These are phyloP conservation scores for Fusarium stilboides DNA, from an alignment of 2,329 filamentous ascomycete genomes.

Conservation along the genomic window DNA sequence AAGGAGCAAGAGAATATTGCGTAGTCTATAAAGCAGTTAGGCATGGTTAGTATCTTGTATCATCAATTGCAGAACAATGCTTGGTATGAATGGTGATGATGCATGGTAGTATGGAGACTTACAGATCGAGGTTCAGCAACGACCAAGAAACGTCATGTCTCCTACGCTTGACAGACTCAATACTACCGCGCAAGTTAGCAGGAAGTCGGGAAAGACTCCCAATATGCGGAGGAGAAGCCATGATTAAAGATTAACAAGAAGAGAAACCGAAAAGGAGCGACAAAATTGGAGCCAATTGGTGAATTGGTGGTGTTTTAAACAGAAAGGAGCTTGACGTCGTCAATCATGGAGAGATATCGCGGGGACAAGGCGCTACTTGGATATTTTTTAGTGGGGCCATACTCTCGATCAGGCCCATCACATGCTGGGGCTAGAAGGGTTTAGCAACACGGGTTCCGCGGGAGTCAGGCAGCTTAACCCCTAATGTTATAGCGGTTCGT, in stretches of 20 bases:
- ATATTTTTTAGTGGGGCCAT: slow-evolving; percentile 52
- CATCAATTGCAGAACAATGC: too few species aligned
- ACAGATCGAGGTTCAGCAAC: slow-evolving; percentile 79
- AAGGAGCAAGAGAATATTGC: slow-evolving; percentile 89
- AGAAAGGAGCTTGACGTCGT: slow-evolving; percentile 43
- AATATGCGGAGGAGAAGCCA: slow-evolving; percentile 60
- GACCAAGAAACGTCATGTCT: slow-evolving; percentile 70
- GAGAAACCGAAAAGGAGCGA: slow-evolving; percentile 18
- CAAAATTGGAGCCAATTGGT: slow-evolving; percentile 6
- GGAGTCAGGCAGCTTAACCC: slow-evolving; percentile 14
- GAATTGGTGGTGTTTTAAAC: slow-evolving; percentile 26
- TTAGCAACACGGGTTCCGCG: slow-evolving; percentile 29
- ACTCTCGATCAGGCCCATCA: slow-evolving; percentile 37
- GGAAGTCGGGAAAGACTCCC: slow-evolving; percentile 79
- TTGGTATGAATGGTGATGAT: too few species aligned
- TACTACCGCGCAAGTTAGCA: slow-evolving; percentile 77
- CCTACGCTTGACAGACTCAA: slow-evolving; percentile 72
- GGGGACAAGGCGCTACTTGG: slow-evolving; percentile 53
- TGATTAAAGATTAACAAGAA: slow-evolving; percentile 13
- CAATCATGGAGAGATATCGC: slow-evolving; percentile 33
- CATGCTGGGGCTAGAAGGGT: slow-evolving; percentile 37
- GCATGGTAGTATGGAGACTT: slow-evolving; percentile 55
- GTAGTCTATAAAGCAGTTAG: slow-evolving; percentile 68
- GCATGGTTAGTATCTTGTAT: not conserved
- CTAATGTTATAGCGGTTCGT: slow-evolving; percentile 32